phyloP scores from a whole-genome alignment of 2,329 filamentous ascomycete genomes.

The Pseudofabraea citricarpa region DNA sequence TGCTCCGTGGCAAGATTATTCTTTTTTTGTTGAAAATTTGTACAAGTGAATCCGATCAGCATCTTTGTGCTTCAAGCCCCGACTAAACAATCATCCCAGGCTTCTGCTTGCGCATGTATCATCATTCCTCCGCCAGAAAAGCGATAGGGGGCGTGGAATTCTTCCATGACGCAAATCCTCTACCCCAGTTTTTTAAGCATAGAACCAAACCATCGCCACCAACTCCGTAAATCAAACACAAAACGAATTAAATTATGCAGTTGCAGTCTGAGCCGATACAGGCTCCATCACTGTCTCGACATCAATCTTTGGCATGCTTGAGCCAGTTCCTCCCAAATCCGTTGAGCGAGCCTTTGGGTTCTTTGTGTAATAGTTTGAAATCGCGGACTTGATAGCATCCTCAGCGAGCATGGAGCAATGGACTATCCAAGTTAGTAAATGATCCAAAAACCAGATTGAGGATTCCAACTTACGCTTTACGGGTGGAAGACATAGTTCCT shows the following conservation, averaged over 20 bases:
- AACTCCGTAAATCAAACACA: background rate
- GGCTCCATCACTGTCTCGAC: conserved; percentile 49
- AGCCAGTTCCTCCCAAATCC: conserved; percentile 70
- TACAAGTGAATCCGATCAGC: too few relatives aligned
- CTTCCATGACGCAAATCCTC: too few relatives aligned
- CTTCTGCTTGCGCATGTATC: too few relatives aligned
- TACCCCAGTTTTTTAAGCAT: too few relatives aligned
- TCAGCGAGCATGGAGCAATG: conserved; percentile 93
- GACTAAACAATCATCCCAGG: too few relatives aligned
- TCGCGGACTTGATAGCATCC: conserved; percentile 88
- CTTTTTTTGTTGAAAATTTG: too few relatives aligned
- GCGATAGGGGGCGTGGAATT: too few relatives aligned
- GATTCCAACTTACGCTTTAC: conserved; percentile 68
- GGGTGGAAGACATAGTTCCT: conserved; percentile 85
- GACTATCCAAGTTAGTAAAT: conserved; percentile 43
- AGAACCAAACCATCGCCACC: background rate
- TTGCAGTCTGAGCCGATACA: conserved; percentile 17
- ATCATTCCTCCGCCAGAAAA: too few relatives aligned
- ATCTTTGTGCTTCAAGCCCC: too few relatives aligned
- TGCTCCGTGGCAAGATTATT: too few relatives aligned
- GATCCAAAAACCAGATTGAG: conserved; percentile 7
- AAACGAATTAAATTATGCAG: conserved; percentile 13
- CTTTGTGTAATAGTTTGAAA: conserved; percentile 87
- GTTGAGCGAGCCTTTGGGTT: conserved; percentile 73
- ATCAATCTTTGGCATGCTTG: conserved; percentile 62